phyloP scores from a whole-genome alignment of 805 yeast genomes.

The Cyberlindnera maritima region DNA sequence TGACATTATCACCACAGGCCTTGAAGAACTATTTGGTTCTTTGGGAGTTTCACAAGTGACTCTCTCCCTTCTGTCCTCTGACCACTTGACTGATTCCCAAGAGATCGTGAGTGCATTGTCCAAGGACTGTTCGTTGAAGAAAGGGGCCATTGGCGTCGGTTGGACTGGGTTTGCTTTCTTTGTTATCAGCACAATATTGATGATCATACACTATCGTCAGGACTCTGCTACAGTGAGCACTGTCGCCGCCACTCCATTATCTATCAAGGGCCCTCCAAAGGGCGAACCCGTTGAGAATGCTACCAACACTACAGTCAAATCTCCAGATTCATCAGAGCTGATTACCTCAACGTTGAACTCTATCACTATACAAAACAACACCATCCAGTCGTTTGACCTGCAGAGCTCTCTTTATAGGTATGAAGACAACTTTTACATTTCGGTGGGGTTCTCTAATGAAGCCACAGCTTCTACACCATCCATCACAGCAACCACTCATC shows the following conservation, averaged over 20 bases:
- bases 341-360: background rate
- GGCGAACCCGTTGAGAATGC: background rate
- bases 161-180: slow-evolving; percentile 4
- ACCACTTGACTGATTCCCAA: background rate
- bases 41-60: background rate
- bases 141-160: slow-evolving; percentile 4
- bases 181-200: background rate
- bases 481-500: background rate
- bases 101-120: background rate
- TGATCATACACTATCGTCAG: background rate
- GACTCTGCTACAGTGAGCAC: background rate
- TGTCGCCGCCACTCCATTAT: background rate
- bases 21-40: background rate
- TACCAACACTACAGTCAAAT: background rate
- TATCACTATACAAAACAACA: background rate
- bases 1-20: background rate
- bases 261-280: background rate
- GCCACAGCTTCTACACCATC: background rate
- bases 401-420: background rate
- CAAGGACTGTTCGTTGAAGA: slow-evolving; percentile 5
- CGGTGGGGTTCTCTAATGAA: background rate
- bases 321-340: background rate
- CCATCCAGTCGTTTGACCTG: background rate
- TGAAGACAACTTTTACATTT: background rate
- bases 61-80: background rate